Conservation (phyloP, 805 yeast species). For the Candida insectalens region DNA sequence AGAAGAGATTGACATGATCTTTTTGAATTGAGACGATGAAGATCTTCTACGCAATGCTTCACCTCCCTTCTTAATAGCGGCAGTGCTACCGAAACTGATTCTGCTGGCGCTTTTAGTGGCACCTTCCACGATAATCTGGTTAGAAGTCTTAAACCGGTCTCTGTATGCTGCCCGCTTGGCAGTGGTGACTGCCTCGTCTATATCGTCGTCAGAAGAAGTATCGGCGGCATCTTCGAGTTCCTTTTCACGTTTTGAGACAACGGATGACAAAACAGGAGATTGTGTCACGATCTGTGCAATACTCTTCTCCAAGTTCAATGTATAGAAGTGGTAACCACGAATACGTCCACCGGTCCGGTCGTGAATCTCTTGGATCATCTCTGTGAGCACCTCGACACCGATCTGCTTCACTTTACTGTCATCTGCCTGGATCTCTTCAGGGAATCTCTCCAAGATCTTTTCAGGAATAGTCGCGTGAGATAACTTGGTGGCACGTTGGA, state of each 20-base stretch:
- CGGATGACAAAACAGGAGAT: constrained; percentile 42
- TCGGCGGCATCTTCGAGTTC: constrained; percentile 33
- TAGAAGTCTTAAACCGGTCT: constrained; percentile 20
- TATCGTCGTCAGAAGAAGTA: constrained; percentile 23
- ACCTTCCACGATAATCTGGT: constrained; percentile 21
- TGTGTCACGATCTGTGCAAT: constrained; percentile 73
- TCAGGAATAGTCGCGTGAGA: constrained; percentile 80
- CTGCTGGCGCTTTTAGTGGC: constrained; percentile 9
- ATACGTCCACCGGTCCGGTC: constrained; percentile 43
- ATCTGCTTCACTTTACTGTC: constrained; percentile 71
- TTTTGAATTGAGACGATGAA: constrained; percentile 34
- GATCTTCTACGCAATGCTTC: constrained; percentile 6
- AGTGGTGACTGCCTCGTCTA: constrained; percentile 19
- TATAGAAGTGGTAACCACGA: constrained; percentile 88
- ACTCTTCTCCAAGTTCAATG: constrained; percentile 86
- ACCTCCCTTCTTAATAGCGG: constrained; percentile 1
- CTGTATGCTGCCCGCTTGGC: constrained; percentile 29
- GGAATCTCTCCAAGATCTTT: constrained; percentile 40
- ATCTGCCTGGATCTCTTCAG: constrained; percentile 52
- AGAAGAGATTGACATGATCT: constrained; percentile 65
- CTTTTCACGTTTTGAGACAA: constrained; percentile 28
- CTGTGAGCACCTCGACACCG: constrained; percentile 67
- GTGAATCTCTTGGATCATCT: constrained; percentile 51
- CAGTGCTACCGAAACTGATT: constrained; percentile 4
- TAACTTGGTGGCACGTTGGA: constrained; percentile 79